Evolutionary conservation across 2,329 filamentous ascomycete species (phyloP), one percentile per base, ranked within the genome.

Genomic region (Fusarium odoratissimum): DNA sequence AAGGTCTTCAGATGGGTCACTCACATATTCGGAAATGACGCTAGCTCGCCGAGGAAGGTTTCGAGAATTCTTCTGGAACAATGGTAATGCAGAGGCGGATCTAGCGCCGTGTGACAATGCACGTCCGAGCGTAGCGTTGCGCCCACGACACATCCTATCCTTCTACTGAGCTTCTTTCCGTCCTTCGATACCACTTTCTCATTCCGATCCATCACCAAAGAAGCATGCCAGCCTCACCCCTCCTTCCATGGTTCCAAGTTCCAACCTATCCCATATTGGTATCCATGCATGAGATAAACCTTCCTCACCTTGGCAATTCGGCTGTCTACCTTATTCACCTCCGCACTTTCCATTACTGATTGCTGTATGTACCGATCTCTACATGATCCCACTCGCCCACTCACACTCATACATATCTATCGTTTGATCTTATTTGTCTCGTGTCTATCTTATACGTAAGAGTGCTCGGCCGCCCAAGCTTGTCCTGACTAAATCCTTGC

Each of bases 11-110:
- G 72, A 72, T 67, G 72, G 67, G 72, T 72, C 76, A 75, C 74
- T 67, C 71, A 67, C 70, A 49, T 63, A 55, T 66, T 49, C 60
- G 74, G 75, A 80, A 70, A 78, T 79, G 77, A 71, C 60, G 64
- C 80, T 82, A 81, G 59, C 80, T 71, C n/a, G 37, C 37, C 60
- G 55, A 60, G 77, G 80, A 76, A 82, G 76, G 76, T 73, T 83
- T 83, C 81, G 76, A 77, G 81, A 83, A 83, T 75, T 63, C 72
- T 78, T 78, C 75, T 77, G 72, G 75, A 77, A 77, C 66, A 74
- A 72, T 69, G 56, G 56, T 68, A 64, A 73, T 64, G 62, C 59
- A 67, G 37, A 63, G 55, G 58, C 66, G 58, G 45, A 73, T 68
- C 67, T 73, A 73, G 71, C 67, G 70, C 55, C 41, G 48, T 56